Evolutionary conservation across 2,329 filamentous ascomycete genomes (phyloP).

Genomic region (Passalora sequoiae): DNA sequence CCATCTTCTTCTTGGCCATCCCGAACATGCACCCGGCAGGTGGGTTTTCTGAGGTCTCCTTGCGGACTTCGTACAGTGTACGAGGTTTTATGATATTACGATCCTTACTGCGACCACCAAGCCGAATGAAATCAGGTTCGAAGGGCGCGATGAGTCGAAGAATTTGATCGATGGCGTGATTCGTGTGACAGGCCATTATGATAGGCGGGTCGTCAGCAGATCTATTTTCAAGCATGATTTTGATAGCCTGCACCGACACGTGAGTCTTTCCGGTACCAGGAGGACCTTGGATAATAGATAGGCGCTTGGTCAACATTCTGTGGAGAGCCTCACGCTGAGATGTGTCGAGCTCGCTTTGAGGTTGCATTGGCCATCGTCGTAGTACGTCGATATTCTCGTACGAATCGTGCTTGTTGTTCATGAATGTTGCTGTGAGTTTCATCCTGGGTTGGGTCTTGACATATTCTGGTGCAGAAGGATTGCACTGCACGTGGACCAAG

Average conservation of each 20-base stretch:
- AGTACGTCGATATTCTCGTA: conserved; percentile 52
- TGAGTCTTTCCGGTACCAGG: conserved; percentile 78
- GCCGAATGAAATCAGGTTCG: conserved; percentile 58
- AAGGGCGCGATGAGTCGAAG: conserved; percentile 59
- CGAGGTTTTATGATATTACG: conserved; percentile 56
- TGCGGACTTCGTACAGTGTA: conserved; percentile 60
- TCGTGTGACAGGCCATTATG: conserved; percentile 79
- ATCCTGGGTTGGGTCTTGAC: conserved; percentile 46
- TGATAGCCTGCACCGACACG: conserved; percentile 68
- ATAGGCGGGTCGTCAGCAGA: conserved; percentile 58
- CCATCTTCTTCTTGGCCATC: conserved; percentile 40
- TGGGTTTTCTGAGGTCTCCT: conserved; percentile 28
- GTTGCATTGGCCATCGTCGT: conserved; percentile 47
- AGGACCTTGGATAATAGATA: conserved; percentile 79
- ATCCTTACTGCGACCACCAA: conserved; percentile 67
- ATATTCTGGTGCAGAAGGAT: conserved; percentile 50
- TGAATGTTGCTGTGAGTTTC: conserved; percentile 41
- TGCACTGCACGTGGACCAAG: conserved; percentile 47
- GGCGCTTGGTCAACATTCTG: conserved; percentile 63
- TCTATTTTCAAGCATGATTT: conserved; percentile 59
- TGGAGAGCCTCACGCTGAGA: conserved; percentile 67
- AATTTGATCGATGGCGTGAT: conserved; percentile 83
- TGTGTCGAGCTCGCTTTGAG: conserved; percentile 54
- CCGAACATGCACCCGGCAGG: conserved; percentile 40
- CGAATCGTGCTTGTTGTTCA: conserved; percentile 31